These are phyloP conservation scores for Volvariella surrecta DNA, from an alignment of 1,284 basidiomycete species.

Conservation along the genomic window DNA sequence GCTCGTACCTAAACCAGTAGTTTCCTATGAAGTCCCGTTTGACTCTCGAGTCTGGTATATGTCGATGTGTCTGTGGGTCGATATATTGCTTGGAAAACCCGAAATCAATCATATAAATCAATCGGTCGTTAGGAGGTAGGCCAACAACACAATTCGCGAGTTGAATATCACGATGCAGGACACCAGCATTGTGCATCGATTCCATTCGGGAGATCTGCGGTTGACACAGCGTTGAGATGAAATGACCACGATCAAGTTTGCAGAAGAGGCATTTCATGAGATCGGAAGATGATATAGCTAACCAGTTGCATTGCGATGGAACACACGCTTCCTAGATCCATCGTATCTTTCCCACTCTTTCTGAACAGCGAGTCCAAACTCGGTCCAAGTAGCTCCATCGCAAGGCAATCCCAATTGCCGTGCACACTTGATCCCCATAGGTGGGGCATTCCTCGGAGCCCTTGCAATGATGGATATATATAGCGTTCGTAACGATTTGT, in stretches of 20 bases:
- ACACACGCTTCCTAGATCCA: slow-evolving; percentile 65
- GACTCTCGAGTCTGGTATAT: slow-evolving; percentile 57
- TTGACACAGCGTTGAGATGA: slow-evolving; percentile 4
- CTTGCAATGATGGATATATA: slow-evolving; percentile 64
- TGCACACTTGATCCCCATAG: slow-evolving; percentile 54
- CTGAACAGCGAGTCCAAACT: slow-evolving; percentile 58
- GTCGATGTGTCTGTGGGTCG: slow-evolving; percentile 48
- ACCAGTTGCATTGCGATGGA: slow-evolving; percentile 70
- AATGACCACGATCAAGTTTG: background rate
- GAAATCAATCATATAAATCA: slow-evolving; percentile 76
- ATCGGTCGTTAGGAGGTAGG: slow-evolving; percentile 41
- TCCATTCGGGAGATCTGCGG: slow-evolving; percentile 56
- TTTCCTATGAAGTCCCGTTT: slow-evolving; percentile 73
- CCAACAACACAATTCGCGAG: slow-evolving; percentile 68
- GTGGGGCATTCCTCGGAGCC: slow-evolving; percentile 63
- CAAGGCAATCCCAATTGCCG: slow-evolving; percentile 63
- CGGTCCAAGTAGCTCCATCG: slow-evolving; percentile 61
- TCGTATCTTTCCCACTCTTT: slow-evolving; percentile 41
- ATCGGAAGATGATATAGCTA: slow-evolving; percentile 16
- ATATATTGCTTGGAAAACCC: slow-evolving; percentile 73
- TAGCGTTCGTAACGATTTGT: slow-evolving; percentile 63
- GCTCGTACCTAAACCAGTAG: slow-evolving; percentile 59
- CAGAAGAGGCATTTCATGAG: background rate
- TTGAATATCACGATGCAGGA: slow-evolving; percentile 70
- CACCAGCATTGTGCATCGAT: slow-evolving; percentile 62